phyloP scores from a whole-genome alignment of 2,329 filamentous ascomycete species.

The Tolypocladium capitatum region DNA sequence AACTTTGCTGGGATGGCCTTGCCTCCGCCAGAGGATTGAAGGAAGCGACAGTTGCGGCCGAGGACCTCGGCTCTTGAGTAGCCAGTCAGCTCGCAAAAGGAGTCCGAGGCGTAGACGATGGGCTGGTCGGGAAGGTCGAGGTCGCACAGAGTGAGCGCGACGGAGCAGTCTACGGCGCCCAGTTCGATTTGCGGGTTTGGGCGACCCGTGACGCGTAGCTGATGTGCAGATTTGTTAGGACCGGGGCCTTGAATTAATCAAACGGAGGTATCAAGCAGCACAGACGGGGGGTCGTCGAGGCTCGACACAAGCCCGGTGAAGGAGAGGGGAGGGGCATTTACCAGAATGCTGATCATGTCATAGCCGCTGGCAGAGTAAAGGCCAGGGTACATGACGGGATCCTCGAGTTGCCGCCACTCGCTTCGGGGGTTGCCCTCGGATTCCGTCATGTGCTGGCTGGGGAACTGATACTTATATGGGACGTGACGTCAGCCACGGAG shows the following conservation, averaged over 20 bases:
- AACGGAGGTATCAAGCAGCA: not conserved
- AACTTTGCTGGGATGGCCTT: not conserved
- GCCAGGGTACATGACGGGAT: conserved; percentile 41
- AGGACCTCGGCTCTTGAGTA: conserved; percentile 63
- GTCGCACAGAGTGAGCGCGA: conserved; percentile 73
- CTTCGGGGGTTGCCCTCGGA: not conserved
- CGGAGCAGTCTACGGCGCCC: conserved; percentile 72
- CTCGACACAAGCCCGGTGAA: not conserved
- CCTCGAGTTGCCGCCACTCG: conserved; percentile 17
- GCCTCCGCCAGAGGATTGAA: conserved; percentile 58
- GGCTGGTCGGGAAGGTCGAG: conserved; percentile 59
- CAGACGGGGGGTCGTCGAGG: not conserved
- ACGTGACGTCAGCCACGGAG: not conserved
- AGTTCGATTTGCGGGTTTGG: conserved; percentile 66
- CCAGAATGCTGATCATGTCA: conserved; percentile 42
- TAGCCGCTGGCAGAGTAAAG: conserved; percentile 42
- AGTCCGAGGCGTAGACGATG: conserved; percentile 73
- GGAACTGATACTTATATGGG: not conserved
- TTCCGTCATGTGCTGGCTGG: not conserved
- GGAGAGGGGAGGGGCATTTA: conserved; percentile 12
- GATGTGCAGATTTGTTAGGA: not conserved
- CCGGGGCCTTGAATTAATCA: not conserved
- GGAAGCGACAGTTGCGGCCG: conserved; percentile 71
- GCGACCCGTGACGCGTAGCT: conserved; percentile 52
- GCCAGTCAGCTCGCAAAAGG: conserved; percentile 67